These are phyloP conservation scores for Nemania sp. DNA, from an alignment of 2,329 filamentous ascomycete genomes.

Conservation along the genomic window DNA sequence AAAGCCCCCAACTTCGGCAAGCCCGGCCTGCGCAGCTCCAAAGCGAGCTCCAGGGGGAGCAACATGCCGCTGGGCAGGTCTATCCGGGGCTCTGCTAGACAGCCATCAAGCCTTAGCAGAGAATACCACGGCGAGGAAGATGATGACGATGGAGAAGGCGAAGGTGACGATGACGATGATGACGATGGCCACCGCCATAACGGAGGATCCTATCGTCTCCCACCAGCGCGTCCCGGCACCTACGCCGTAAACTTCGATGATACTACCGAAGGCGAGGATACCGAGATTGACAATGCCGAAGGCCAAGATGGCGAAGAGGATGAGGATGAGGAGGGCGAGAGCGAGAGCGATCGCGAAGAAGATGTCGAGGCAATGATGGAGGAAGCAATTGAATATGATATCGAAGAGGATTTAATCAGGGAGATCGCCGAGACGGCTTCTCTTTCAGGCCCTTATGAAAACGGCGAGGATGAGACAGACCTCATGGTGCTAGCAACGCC, in stretches of 20 bases:
- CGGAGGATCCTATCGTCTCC: constrained; percentile 19
- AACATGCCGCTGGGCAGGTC: constrained; percentile 54
- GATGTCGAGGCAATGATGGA: constrained; percentile 46
- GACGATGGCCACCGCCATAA: constrained; percentile 11
- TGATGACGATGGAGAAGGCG: constrained; percentile 10
- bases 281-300: constrained; percentile 18
- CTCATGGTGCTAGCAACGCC: constrained; percentile 60
- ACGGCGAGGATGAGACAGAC: constrained; percentile 49
- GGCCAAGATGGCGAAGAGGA: constrained; percentile 29
- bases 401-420: constrained; percentile 42
- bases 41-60: constrained; percentile 42
- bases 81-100: constrained; percentile 45
- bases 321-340: constrained; percentile 32
- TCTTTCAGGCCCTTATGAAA: constrained; percentile 28
- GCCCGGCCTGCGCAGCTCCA: constrained; percentile 36
- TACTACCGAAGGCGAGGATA: constrained; percentile 38
- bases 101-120: constrained; percentile 57
- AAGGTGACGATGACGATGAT: constrained; percentile 11
- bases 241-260: constrained; percentile 30
- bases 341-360: constrained; percentile 36
- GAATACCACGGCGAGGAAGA: constrained; percentile 45
- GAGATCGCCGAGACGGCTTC: constrained; percentile 38
- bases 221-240: constrained; percentile 24
- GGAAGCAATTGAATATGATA: constrained; percentile 42
- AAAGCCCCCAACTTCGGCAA: constrained; percentile 48